Base-by-base conservation (phyloP, 352 stramenopile genomes). In the Globisporangium spiculum region DNA sequence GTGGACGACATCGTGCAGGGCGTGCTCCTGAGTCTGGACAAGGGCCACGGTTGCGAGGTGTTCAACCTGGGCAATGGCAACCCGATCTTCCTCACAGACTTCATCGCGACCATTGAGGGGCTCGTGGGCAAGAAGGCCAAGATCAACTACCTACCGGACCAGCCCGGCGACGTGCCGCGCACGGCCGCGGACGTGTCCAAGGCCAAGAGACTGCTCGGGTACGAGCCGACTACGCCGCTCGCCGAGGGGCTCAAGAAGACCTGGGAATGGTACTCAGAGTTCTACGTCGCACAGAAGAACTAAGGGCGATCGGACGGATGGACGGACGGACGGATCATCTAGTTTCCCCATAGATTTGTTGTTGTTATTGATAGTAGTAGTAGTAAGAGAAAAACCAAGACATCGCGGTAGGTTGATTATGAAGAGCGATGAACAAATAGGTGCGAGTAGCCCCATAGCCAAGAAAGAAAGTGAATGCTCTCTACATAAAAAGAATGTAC, bases 1-100 rank as follows among this genome's bases (percentile, higher is more conserved):
- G 98, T 99, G 62, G 90, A 91, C 62, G 97, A 99, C 75, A 99
- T 99, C 72, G 97, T 99, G 14, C 93, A 99, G 73, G 97, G 98
- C 32, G 88, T 99, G 30, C 12, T 94, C 56, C 70, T 93, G 68
- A 89, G 80, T 66, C 76, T 89, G 32, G 85, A 94, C 73, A 86
- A 77, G 46, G 83, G 69, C 5, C 62, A 65, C 6, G 89, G 94
- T n/a, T 99, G 97, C 74, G 81, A 99, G 79, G 88, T 99, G n/a
- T 99, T 99, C 74, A 99, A 99, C 75, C 75, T 99, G 1, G 97
- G 97, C 27, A 97, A 98, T 62, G 97, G 97, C 24, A 83, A 74
- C 24, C 96, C 96, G 3, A 96, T 94, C n/a, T 83, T 94, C 48
- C 79, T 99, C 10, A 94, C 82, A 4, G 83, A 98, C 30, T 99